These are phyloP conservation scores for Fusarium tuaranense DNA, from an alignment of 2,329 filamentous ascomycete genomes.

Conservation along the genomic window DNA sequence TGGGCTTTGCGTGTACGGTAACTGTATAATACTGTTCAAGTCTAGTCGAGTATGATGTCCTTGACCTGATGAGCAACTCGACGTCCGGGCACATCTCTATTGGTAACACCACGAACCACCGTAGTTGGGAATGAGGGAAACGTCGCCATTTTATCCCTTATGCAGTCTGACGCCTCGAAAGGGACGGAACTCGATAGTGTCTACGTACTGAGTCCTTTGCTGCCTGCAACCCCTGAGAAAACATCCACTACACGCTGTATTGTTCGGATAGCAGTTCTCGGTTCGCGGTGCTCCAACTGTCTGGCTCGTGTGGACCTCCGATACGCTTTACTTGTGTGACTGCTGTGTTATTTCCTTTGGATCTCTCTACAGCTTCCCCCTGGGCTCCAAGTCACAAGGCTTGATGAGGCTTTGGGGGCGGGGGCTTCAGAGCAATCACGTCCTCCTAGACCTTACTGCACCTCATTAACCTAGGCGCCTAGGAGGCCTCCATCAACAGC, in stretches of 20 bases:
- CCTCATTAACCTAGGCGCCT: not conserved
- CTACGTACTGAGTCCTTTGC: not conserved
- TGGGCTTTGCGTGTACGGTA: not conserved
- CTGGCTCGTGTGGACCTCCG: not conserved
- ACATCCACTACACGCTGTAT: not conserved
- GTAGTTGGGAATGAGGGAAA: not conserved
- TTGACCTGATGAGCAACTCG: not conserved
- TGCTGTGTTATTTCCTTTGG: not conserved
- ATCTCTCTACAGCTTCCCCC: not conserved
- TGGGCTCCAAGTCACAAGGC: no score
- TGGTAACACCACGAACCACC: not conserved
- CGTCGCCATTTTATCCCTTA: not conserved
- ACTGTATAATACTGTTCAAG: not conserved
- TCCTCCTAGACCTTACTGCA: not conserved
- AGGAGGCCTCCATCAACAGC: not conserved
- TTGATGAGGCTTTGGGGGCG: no score
- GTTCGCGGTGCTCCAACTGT: not conserved
- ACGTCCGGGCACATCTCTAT: not conserved
- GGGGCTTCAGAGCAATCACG: no score
- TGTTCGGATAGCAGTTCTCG: not conserved
- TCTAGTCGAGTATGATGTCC: not conserved
- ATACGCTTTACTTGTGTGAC: not conserved
- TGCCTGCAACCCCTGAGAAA: not conserved
- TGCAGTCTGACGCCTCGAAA: not conserved
- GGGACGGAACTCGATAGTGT: not conserved